phyloP scores from a whole-genome alignment of 257 asterid species.

The Jacaranda mimosifolia region DNA sequence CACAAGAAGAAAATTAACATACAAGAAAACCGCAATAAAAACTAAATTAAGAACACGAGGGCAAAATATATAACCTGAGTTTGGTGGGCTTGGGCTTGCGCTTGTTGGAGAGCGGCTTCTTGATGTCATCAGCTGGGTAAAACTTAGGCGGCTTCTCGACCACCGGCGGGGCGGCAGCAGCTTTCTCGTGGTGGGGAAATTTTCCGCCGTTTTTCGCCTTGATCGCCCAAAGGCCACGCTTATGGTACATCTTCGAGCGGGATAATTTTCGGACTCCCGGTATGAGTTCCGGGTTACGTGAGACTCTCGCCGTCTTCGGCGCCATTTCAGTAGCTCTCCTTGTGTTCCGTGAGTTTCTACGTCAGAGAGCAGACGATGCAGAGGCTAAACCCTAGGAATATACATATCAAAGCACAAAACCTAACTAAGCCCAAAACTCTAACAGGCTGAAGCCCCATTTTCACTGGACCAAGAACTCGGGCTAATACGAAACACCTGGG shows the following conservation, averaged over 20 bases:
- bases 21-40: background rate
- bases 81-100: constrained; percentile 62
- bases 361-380: background rate
- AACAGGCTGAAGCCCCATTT: background rate
- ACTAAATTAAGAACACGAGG: background rate
- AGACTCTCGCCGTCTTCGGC: constrained; percentile 40
- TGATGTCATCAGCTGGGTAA: constrained; percentile 63
- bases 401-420: constrained; percentile 2
- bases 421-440: background rate
- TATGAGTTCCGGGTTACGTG: constrained; percentile 59
- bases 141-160: constrained; percentile 54
- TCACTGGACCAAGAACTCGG: background rate
- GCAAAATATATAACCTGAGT: constrained; percentile 40
- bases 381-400: constrained; percentile 25
- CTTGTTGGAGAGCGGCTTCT: constrained; percentile 62
- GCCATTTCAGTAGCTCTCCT: constrained; percentile 47
- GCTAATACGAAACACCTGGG: too few relatives aligned
- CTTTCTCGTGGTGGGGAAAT: constrained; percentile 51
- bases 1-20: background rate
- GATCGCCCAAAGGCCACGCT: constrained; percentile 62
- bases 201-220: constrained; percentile 60
- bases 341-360: constrained; percentile 15
- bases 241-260: constrained; percentile 58
- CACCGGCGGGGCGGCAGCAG: constrained; percentile 34
- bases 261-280: constrained; percentile 50